Conservation (phyloP, 208 protist genomes). For the Acanthamoeba lenticulata region DNA sequence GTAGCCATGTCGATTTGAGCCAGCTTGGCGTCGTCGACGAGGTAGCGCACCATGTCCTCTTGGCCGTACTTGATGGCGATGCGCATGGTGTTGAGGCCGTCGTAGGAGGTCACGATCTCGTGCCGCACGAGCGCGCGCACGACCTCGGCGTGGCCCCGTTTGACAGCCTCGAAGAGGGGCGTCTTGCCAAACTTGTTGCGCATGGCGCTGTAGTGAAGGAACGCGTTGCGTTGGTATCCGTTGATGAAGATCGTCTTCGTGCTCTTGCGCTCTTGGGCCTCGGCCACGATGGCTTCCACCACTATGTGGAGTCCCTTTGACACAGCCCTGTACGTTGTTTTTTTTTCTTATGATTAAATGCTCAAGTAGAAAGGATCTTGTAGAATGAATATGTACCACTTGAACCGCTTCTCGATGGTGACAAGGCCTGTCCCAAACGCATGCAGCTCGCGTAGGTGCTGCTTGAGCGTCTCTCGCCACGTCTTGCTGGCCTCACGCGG, state of each 20-base stretch:
- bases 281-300: not conserved
- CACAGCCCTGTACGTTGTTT: not conserved
- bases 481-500: not conserved
- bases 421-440: not conserved
- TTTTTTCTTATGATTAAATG: not conserved
- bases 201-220: conserved; percentile 50
- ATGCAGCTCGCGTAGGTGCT: not conserved
- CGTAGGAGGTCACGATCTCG: conserved; percentile 29
- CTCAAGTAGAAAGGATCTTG: not conserved
- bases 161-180: conserved; percentile 1
- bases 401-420: conserved; percentile 32
- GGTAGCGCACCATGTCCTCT: conserved; percentile 35
- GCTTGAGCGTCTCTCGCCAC: conserved; percentile 32
- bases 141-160: not conserved
- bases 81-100: conserved; percentile 13
- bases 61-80: conserved; percentile 3
- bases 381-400: not conserved
- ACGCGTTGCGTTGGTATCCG: not conserved
- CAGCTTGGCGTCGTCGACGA: conserved; percentile 23
- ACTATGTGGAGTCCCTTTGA: not conserved
- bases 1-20: not conserved
- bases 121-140: not conserved
- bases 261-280: not conserved
- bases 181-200: conserved; percentile 17
- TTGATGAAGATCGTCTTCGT: conserved; percentile 43